A percentile compares a stretch with the other conserved stretches of the same genome.
phyloP scores from a whole-genome alignment of 768 basidiomycete genomes.

The Lactifluus piperatus region DNA sequence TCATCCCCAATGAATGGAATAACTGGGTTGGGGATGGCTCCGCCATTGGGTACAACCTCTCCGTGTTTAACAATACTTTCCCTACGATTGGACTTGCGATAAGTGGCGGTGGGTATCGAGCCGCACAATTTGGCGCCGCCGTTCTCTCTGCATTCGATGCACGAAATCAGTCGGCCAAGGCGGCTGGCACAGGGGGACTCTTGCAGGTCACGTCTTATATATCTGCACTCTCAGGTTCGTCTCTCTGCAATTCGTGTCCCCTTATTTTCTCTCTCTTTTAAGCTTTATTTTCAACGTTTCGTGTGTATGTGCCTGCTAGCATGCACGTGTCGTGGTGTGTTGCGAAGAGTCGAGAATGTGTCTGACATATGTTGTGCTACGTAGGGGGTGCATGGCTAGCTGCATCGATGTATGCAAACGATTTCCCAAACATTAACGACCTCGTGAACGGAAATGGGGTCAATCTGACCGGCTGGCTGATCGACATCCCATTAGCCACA shows the following conservation, averaged over 20 bases:
- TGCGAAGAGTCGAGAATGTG: background rate
- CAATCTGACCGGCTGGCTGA: constrained; percentile 43
- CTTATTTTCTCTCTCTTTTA: background rate
- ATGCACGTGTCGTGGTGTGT: background rate
- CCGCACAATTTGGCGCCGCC: constrained; percentile 58
- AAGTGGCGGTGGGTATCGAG: constrained; percentile 62
- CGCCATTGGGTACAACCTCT: constrained; percentile 43
- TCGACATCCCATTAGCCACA: constrained; percentile 47
- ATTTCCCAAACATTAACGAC: constrained; percentile 49
- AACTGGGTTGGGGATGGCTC: constrained; percentile 52
- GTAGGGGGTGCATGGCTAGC: constrained; percentile 62
- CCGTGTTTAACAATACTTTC: constrained; percentile 31
- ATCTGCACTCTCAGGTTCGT: constrained; percentile 52
- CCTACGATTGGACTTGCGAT: constrained; percentile 56
- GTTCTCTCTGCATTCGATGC: constrained; percentile 51
- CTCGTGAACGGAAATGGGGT: constrained; percentile 50
- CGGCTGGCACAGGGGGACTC: constrained; percentile 55
- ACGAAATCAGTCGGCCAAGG: constrained; percentile 48
- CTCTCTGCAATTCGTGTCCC: background rate
- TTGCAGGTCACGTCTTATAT: constrained; percentile 66
- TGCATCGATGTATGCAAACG: constrained; percentile 53
- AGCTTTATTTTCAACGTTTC: background rate
- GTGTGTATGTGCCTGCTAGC: no score
- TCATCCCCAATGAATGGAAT: constrained; percentile 43
- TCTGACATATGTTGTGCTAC: background rate